These are phyloP conservation scores for Daldinia loculata DNA, from an alignment of 495 filamentous ascomycete species.

Conservation along the genomic window DNA sequence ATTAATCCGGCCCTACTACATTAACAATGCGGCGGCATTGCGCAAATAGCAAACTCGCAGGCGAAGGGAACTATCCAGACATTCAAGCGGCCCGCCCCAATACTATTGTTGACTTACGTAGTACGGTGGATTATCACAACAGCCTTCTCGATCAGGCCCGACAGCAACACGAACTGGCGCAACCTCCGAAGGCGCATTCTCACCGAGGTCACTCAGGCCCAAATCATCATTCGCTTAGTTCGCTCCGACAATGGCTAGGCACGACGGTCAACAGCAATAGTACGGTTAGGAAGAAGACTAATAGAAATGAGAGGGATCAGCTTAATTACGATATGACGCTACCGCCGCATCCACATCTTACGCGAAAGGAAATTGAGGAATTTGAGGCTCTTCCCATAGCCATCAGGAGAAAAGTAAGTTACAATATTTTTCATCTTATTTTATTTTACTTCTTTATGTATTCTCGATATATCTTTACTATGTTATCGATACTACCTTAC, in stretches of 20 bases:
- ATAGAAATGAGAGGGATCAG: slow-evolving; percentile 34
- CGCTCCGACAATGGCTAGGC: slow-evolving; percentile 38
- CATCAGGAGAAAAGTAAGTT: slow-evolving; percentile 65
- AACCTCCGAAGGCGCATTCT: slow-evolving; percentile 9
- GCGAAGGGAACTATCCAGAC: slow-evolving; percentile 44
- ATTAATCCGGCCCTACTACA: slow-evolving; percentile 10
- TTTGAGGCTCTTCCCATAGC: slow-evolving; percentile 66
- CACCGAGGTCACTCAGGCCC: slow-evolving; percentile 25
- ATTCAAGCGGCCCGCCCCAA: slow-evolving; percentile 20
- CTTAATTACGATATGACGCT: slow-evolving; percentile 14
- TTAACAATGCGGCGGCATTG: slow-evolving; percentile 33
- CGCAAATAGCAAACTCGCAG: slow-evolving; percentile 20
- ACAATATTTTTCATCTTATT: slow-evolving; percentile 16
- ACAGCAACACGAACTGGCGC: slow-evolving; percentile 26
- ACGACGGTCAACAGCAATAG: slow-evolving; percentile 12
- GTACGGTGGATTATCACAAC: slow-evolving; percentile 41
- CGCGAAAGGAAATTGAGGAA: slow-evolving; percentile 47
- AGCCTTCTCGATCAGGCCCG: slow-evolving; percentile 40
- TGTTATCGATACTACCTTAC: not conserved
- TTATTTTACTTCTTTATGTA: slow-evolving; percentile 1
- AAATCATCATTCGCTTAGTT: slow-evolving; percentile 29
- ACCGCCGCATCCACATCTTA: slow-evolving; percentile 35
- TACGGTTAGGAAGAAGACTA: slow-evolving; percentile 20
- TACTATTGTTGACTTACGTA: slow-evolving; percentile 18
- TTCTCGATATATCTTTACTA: not conserved